Conservation (phyloP, 148 eudicot species). For the Chenopodium berlandieri region DNA sequence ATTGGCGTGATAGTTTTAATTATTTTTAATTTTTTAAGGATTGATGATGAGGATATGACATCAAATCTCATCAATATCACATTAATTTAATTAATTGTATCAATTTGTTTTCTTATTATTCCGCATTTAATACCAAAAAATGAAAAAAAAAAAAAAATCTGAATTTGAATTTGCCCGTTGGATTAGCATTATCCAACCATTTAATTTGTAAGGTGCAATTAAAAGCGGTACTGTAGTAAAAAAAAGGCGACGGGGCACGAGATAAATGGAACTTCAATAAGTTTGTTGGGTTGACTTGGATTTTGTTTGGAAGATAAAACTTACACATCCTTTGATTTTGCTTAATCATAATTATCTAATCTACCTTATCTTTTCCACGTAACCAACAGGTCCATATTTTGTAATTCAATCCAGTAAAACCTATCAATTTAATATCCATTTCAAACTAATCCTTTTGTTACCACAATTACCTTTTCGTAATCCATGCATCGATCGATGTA, state of each 20-base stretch:
- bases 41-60: too few relatives aligned
- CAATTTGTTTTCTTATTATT: too few relatives aligned
- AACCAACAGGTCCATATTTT: not conserved
- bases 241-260: not conserved
- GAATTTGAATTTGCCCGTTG: too few relatives aligned
- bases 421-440: not conserved
- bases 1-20: too few relatives aligned
- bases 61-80: too few relatives aligned
- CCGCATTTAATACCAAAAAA: too few relatives aligned
- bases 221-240: not conserved
- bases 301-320: not conserved
- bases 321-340: not conserved
- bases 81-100: too few relatives aligned
- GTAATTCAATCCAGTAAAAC: not conserved
- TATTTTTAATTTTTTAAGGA: too few relatives aligned
- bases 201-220: not conserved
- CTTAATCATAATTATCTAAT: conserved; percentile 2
- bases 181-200: not conserved
- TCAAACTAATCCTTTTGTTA: not conserved
- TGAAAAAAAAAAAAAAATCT: too few relatives aligned
- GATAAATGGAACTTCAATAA: not conserved
- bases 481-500: too few relatives aligned
- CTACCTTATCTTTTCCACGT: not conserved
- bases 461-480: too few relatives aligned
- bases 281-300: conserved; percentile 11